Percentiles rank a stretch among this genome's conserved stretches.
Evolutionary conservation across 805 yeast genomes (phyloP).

Genomic region (Kurtzmaniella cleridarum): DNA sequence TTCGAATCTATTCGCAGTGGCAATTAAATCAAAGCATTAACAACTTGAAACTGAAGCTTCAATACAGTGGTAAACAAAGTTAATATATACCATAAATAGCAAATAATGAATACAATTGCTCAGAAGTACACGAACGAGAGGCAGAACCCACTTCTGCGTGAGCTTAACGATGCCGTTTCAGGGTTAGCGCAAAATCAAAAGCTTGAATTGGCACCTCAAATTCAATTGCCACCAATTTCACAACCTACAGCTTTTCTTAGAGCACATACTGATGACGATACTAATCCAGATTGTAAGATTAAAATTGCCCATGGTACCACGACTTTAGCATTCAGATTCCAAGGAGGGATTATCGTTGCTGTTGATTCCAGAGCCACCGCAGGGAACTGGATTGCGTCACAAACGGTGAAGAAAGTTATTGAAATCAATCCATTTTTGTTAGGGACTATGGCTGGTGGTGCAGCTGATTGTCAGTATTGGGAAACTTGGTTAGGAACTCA

Average conservation of each 20-base stretch:
- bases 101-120: conserved; percentile 36
- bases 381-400: conserved; percentile 97
- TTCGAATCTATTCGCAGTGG: not conserved
- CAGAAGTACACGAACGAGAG: conserved; percentile 30
- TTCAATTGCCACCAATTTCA: conserved; percentile 76
- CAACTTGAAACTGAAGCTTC: not conserved
- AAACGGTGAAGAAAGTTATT: conserved; percentile 94
- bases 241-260: conserved; percentile 88
- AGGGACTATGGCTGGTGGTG: conserved; percentile 99
- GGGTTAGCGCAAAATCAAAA: conserved; percentile 14
- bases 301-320: conserved; percentile 99
- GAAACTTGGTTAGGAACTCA: conserved; percentile 98
- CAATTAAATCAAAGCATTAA: not conserved
- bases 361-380: conserved; percentile 98
- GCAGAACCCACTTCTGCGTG: conserved; percentile 20
- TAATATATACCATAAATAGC: not conserved
- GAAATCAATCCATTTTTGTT: conserved; percentile 91
- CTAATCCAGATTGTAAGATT: conserved; percentile 90
- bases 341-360: conserved; percentile 93
- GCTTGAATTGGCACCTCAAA: conserved; percentile 50
- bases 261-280: conserved; percentile 96
- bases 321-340: conserved; percentile 90
- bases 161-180: conserved; percentile 22
- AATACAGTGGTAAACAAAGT: not conserved
- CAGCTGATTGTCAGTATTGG: conserved; percentile 99